Conservation (phyloP, 352 stramenopile genomes). For the Globisporangium spinosum region DNA sequence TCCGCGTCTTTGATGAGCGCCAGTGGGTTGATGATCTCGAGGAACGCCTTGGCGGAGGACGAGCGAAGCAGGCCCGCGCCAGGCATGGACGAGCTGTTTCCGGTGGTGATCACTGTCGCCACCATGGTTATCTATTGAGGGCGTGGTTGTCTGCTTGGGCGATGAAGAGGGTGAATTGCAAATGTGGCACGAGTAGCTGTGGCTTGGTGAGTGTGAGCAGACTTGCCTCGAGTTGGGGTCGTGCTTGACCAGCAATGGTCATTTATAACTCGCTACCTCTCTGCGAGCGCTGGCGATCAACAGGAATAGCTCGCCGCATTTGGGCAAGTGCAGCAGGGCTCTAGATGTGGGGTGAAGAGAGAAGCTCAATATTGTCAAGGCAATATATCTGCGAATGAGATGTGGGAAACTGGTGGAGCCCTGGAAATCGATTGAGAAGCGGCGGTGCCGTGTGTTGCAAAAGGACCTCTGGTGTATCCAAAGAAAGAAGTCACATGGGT, state of each 20-base stretch:
- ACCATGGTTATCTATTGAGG: conserved; percentile 14
- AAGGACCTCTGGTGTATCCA: not conserved
- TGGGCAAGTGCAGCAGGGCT: not conserved
- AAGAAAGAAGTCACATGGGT: not conserved
- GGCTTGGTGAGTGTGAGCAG: not conserved
- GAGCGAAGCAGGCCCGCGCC: not conserved
- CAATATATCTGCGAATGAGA: not conserved
- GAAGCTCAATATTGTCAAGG: not conserved
- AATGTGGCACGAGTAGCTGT: not conserved
- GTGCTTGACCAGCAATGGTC: not conserved
- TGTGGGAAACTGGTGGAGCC: not conserved
- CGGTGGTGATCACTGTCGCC: conserved; percentile 11
- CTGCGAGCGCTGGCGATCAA: not conserved
- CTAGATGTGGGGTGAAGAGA: not conserved
- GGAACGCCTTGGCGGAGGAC: conserved; percentile 32
- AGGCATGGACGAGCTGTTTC: not conserved
- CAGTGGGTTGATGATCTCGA: conserved; percentile 54
- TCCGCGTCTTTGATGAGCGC: conserved; percentile 48
- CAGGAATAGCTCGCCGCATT: not conserved
- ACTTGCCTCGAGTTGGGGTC: not conserved
- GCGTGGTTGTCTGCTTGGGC: not conserved
- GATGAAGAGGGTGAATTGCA: not conserved
- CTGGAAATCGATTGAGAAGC: not conserved
- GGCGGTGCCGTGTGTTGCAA: not conserved
- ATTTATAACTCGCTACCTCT: not conserved